Evolutionary conservation across 1,284 basidiomycete genomes (phyloP).

Genomic region (Golubevia pallescens): DNA sequence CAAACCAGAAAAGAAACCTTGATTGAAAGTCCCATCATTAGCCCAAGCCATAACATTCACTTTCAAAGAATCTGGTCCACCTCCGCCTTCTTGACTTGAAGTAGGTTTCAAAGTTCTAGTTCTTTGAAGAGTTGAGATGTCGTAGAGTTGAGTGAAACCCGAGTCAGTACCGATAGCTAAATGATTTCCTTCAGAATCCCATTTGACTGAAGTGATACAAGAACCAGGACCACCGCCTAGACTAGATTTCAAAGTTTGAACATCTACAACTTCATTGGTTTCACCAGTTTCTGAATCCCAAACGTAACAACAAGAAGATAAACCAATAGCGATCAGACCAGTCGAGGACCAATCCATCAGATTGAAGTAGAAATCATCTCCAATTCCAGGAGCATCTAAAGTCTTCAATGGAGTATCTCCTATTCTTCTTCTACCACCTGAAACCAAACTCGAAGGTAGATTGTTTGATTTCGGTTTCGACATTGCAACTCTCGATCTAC

Average conservation of each 20-base stretch:
- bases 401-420: conserved; percentile 49
- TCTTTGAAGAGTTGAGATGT: conserved; percentile 37
- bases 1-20: conserved; percentile 53
- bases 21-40: conserved; percentile 49
- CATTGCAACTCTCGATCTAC: conserved; percentile 45
- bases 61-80: conserved; percentile 34
- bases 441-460: conserved; percentile 44
- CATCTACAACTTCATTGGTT: conserved; percentile 40
- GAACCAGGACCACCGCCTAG: conserved; percentile 44
- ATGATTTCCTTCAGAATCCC: conserved; percentile 54
- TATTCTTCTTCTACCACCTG: conserved; percentile 46
- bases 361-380: conserved; percentile 61
- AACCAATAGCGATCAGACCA: conserved; percentile 54
- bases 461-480: conserved; percentile 22
- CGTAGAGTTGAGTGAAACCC: conserved; percentile 60
- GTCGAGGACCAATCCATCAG: conserved; percentile 57
- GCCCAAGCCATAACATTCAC: conserved; percentile 43
- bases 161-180: conserved; percentile 53
- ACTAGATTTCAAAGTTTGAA: conserved; percentile 42
- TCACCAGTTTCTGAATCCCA: conserved; percentile 63
- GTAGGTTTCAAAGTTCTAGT: conserved; percentile 56
- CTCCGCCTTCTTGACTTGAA: conserved; percentile 18
- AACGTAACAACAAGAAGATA: conserved; percentile 46
- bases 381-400: conserved; percentile 56
- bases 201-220: conserved; percentile 40